Base-by-base conservation (phyloP, 2,329 filamentous ascomycete species). In the Corynespora cassiicola region DNA sequence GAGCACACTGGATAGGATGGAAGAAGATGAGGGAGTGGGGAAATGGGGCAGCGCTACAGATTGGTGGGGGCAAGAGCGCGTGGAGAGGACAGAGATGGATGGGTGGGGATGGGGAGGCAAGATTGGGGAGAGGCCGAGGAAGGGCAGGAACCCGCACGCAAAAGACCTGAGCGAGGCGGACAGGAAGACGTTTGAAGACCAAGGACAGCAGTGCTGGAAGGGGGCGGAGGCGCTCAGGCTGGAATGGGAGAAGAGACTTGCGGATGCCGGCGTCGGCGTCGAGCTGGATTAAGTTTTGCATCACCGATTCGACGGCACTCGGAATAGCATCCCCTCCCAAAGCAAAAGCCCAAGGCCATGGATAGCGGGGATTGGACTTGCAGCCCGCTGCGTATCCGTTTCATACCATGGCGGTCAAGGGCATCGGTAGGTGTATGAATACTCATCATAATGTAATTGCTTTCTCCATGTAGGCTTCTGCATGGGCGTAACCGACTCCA, bases 41-140 rank as follows among this genome's bases (percentile, higher is more conserved):
- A 97, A 97, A 72, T 97, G 92, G 92, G 92, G 92, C 3, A 87
- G 86, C 19, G 80, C 82, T n/a, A 79, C 79, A 7, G 79, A 85
- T 49, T 66, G 78, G 8, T 66, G 70, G 37, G 84, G 86, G 0
- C 70, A 76, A 14, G 78, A 80, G 42, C 73, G 78, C 24, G 81
- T 89, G 5, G 86, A 85, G 68, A 82, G 82, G 56, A 95, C 90
- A 1, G 89, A 96, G 66, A 85, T 95, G 3, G 84, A 88, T 27
- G 88, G 90, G 6, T 96, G 91, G 90, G 91, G 90, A 0, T 75
- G 75, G 62, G 76, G 78, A 28, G 82, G 82, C 3, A 73, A 70
- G 20, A 63, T 80, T 31, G 72, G 75, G 0, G 86, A 84, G 52
- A 63, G 52, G 56, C 66, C 37, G 33, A 70, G 75, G 36, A 71